A percentile compares a stretch with the other conserved stretches of the same genome.
Evolutionary conservation across 2,329 filamentous ascomycete genomes (phyloP).

Genomic region (Coniochaeta sp.): DNA sequence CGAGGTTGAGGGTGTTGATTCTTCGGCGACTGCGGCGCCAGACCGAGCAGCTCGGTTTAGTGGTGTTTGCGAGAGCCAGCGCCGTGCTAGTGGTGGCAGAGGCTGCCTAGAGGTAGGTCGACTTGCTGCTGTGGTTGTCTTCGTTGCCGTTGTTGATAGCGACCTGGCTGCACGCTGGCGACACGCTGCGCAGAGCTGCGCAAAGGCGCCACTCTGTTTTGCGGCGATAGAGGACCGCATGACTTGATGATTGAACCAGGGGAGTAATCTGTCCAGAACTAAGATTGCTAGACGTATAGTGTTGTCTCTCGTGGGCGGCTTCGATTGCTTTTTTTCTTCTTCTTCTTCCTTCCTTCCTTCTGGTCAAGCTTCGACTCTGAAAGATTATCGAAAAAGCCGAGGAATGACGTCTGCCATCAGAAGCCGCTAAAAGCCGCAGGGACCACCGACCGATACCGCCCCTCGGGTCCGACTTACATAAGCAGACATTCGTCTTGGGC

Average conservation of each 20-base stretch:
- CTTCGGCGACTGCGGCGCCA: background rate
- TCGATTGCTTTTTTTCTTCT: background rate
- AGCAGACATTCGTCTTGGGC: background rate
- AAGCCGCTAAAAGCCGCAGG: slow-evolving; percentile 3
- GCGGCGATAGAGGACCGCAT: slow-evolving; percentile 1
- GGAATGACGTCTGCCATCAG: slow-evolving; percentile 11
- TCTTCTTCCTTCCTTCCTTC: background rate
- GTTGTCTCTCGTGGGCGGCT: background rate
- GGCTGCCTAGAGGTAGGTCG: background rate
- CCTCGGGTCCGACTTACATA: background rate
- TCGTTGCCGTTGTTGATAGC: background rate
- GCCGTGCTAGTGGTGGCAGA: background rate
- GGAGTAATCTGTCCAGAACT: background rate
- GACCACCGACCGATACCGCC: background rate
- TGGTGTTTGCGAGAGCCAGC: background rate
- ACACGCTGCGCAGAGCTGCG: slow-evolving; percentile 5
- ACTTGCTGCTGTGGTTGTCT: background rate
- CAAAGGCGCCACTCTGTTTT: background rate
- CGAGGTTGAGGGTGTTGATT: background rate
- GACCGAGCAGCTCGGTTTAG: background rate
- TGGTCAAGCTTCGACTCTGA: background rate
- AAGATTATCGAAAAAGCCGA: background rate
- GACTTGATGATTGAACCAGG: background rate
- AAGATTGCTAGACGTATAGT: background rate
- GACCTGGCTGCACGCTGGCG: background rate